Conservation (phyloP, 768 basidiomycete species). For the Mycena floridula region DNA sequence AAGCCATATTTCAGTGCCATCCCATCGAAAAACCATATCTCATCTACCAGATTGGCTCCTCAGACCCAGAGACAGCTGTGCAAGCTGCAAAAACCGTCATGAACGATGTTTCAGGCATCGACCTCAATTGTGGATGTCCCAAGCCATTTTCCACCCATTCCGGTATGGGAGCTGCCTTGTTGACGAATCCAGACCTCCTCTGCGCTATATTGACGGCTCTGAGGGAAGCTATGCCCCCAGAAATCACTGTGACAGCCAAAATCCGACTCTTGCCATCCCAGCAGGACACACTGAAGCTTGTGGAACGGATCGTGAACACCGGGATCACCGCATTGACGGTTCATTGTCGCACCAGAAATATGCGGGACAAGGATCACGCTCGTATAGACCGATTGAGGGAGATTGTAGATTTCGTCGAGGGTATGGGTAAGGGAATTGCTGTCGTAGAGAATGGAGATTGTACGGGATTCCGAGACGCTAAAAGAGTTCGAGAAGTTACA, state of each 20-base stretch:
- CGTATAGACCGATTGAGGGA: slow-evolving; percentile 72
- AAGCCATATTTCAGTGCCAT: slow-evolving; percentile 88
- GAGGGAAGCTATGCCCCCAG: slow-evolving; percentile 61
- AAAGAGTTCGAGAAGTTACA: slow-evolving; percentile 66
- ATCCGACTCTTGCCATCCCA: slow-evolving; percentile 85
- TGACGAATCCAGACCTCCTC: slow-evolving; percentile 86
- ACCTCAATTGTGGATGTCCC: slow-evolving; percentile 97
- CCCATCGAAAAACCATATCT: slow-evolving; percentile 92
- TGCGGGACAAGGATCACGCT: slow-evolving; percentile 81
- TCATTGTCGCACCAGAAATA: slow-evolving; percentile 89
- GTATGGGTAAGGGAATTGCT: slow-evolving; percentile 71
- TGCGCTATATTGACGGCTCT: slow-evolving; percentile 84
- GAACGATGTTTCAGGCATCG: slow-evolving; percentile 88
- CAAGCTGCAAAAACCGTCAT: slow-evolving; percentile 84
- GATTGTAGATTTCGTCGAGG: slow-evolving; percentile 80
- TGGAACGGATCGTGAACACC: slow-evolving; percentile 79
- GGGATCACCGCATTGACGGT: slow-evolving; percentile 89
- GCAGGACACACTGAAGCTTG: slow-evolving; percentile 85
- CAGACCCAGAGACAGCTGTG: slow-evolving; percentile 86
- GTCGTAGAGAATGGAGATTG: slow-evolving; percentile 96
- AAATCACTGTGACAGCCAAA: slow-evolving; percentile 89
- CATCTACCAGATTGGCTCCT: slow-evolving; percentile 92
- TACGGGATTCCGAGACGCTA: slow-evolving; percentile 69
- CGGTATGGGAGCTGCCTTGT: slow-evolving; percentile 95
- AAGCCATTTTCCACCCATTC: slow-evolving; percentile 91